Base-by-base conservation (phyloP, 176 grass and related monocot genomes). In the Canna indica region DNA sequence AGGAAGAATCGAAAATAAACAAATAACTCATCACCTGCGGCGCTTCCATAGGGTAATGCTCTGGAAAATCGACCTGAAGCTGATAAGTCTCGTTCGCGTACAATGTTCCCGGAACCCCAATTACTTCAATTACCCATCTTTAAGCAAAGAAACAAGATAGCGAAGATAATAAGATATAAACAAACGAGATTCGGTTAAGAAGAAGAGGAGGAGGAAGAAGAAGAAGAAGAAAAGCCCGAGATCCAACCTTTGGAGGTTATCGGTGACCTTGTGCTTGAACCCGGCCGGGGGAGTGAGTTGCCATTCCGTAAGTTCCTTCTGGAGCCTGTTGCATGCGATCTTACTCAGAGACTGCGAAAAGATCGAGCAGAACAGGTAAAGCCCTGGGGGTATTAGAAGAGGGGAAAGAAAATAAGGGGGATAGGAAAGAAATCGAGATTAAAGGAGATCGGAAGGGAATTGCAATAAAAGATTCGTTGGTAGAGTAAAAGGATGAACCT, bases 41-140 rank as follows among this genome's bases (percentile, higher is more conserved):
- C 17, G 94, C 86, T 83, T 99, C 94, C 94, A 99, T 99, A 28
- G 89, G 94, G 70, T 99, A 99, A 81, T 99, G 94, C 81, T 99
- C 89, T 0, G 94, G 89, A 73, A 99, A 99, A 86, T 99, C 94
- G 33, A 93, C 86, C 82, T 99, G 94, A 34, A 99, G 84, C 75
- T 92, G 89, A 81, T 99, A 99, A 5, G 59, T 87, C 75, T 99
- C 94, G 30, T 78, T 84, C 0, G 82, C 71, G 31, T 99, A 99
- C 22, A 99, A 82, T 25, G 94, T 99, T 2, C 69, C 89, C 45
- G 84, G 75, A 1, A 82, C 94, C 33, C 94, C 86, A 3, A 76
- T 61, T 69, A 99, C 86, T 70, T 99, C 89, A 75, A 99, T 80
- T 41, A 90, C 71, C 94, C 89, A 99, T 82, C 94, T 99, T 75